Conservation (phyloP, 2,329 filamentous ascomycete genomes). For the Corynespora cassiicola region DNA sequence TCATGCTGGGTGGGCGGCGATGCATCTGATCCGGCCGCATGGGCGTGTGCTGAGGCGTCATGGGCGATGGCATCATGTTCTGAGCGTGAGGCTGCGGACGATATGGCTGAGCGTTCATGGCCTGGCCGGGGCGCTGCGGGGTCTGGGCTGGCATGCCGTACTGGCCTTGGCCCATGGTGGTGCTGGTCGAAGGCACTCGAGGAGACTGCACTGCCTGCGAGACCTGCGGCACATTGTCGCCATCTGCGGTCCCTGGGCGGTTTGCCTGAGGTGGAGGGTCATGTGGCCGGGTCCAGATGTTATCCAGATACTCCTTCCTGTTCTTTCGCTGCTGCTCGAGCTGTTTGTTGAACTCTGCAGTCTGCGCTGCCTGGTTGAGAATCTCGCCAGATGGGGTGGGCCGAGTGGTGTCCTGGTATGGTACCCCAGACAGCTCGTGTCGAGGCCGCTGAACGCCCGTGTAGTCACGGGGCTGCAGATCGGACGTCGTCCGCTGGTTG, state of each 20-base stretch:
- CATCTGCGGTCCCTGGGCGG: slow-evolving; percentile 46
- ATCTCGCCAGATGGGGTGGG: slow-evolving; percentile 79
- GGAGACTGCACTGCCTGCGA: slow-evolving; percentile 56
- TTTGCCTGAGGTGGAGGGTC: slow-evolving; percentile 70
- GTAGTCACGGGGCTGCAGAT: slow-evolving; percentile 79
- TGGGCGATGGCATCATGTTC: slow-evolving; percentile 74
- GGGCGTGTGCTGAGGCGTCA: slow-evolving; percentile 71
- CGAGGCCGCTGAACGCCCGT: slow-evolving; percentile 82
- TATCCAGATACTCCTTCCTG: slow-evolving; percentile 79
- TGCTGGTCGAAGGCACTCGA: slow-evolving; percentile 64
- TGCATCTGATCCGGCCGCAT: slow-evolving; percentile 69
- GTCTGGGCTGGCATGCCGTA: slow-evolving; percentile 65
- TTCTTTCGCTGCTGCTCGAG: slow-evolving; percentile 81
- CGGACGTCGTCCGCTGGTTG: slow-evolving; percentile 78
- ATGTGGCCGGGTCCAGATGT: slow-evolving; percentile 82
- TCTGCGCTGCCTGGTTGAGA: slow-evolving; percentile 83
- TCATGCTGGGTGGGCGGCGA: slow-evolving; percentile 67
- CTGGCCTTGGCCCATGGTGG: slow-evolving; percentile 62
- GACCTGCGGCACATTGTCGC: slow-evolving; percentile 46
- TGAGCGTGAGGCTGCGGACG: slow-evolving; percentile 75
- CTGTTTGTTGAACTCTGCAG: slow-evolving; percentile 88
- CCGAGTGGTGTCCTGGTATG: slow-evolving; percentile 85
- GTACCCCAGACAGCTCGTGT: slow-evolving; percentile 84
- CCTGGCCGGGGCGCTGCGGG: slow-evolving; percentile 63
- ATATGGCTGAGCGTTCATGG: slow-evolving; percentile 71